Evolutionary conservation across 2,329 filamentous ascomycete genomes (phyloP).

Genomic region (Neofusicoccum kwambonambiense): DNA sequence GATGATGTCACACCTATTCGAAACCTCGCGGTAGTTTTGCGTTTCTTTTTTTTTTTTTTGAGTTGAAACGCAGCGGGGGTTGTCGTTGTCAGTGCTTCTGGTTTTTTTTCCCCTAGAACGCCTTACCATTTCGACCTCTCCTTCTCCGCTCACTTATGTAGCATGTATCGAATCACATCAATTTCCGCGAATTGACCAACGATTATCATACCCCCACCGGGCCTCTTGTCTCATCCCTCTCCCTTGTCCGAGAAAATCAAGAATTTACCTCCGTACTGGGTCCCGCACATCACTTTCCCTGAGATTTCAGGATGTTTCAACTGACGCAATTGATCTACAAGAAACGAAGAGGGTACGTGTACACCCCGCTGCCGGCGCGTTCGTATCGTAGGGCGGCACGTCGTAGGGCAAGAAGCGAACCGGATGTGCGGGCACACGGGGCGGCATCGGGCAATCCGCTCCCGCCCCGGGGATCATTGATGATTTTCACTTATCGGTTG

Average conservation of each 20-base stretch:
- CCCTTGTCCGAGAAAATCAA: neutral
- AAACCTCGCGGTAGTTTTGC: neutral
- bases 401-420: neutral
- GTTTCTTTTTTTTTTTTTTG: neutral
- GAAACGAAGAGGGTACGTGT: slow-evolving; percentile 1
- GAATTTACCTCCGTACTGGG: neutral
- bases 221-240: neutral
- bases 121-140: neutral
- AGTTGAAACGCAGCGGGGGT: neutral
- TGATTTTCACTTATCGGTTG: neutral
- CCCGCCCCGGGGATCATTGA: neutral
- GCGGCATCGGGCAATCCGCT: neutral
- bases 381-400: neutral
- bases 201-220: neutral
- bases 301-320: neutral
- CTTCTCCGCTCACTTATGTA: neutral
- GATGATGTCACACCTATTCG: neutral
- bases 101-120: neutral
- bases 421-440: neutral
- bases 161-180: neutral
- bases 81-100: neutral
- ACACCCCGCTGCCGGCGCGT: neutral
- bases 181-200: neutral
- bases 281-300: neutral
- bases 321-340: slow-evolving; percentile 14